Evolutionary conservation across 345 rosid genomes (phyloP), one percentile per base, ranked within the genome.

Genomic region (Pelargonium nanum): DNA sequence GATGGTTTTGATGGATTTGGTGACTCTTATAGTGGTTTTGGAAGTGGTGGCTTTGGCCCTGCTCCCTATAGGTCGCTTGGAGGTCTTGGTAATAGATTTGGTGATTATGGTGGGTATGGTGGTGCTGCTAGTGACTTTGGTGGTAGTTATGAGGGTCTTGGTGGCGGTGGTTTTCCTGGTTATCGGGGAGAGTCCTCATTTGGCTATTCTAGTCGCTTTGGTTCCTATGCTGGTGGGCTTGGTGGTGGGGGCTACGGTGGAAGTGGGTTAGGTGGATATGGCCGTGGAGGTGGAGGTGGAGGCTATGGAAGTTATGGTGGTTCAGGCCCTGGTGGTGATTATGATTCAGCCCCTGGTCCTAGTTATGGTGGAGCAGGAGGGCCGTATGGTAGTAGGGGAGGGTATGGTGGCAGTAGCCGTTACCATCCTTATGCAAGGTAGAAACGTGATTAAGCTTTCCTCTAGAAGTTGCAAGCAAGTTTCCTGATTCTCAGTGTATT

Each of bases 341-440:
- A 72, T 67, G 71, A 67, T 26, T 32, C 72, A 44, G 62, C 68
- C 44, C 72, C 68, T 1, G 65, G 65, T 19, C 30, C 68, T 67
- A 61, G 68, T 19, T 72, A 15, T 63, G 61, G 68, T 44, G 67
- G 67, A 24, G 17, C 60, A 21, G 75, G 64, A 57, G 63, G 64
- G 15, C 15, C 58, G 3, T 71, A 66, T 62, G 67, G 67, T 62
- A 62, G 56, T 58, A 66, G 67, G 52, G 23, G 67, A 40, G 70
- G 75, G 40, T 65, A 61, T 19, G 57, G 66, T 30, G 61, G 73
- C 65, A 48, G 67, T 66, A 66, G 67, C 54, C 67, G 75, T 12
- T 61, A 62, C 22, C 75, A 66, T 71, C 75, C 70, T 50, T 66
- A 71, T 5, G 55, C 70, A 57, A 71, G 74, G 53, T 71, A 71